Evolutionary conservation across 495 filamentous ascomycete species (phyloP).

Genomic region (Xylaria intraflava): DNA sequence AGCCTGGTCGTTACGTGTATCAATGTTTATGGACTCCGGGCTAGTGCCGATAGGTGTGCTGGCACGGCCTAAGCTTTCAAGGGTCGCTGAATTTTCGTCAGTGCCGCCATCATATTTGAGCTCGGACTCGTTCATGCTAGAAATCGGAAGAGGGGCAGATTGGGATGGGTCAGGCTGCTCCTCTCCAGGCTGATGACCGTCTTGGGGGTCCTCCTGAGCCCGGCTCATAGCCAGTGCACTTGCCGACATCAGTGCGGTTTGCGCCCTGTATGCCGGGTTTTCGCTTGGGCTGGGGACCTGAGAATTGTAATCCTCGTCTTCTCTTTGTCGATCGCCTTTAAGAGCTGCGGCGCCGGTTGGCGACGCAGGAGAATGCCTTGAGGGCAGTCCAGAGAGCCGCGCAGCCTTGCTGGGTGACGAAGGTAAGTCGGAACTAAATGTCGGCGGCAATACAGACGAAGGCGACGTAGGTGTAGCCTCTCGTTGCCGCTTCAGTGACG

Average conservation of each 20-base stretch:
- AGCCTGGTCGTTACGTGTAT: constrained; percentile 27
- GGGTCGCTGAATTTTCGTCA: constrained; percentile 31
- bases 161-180: constrained; percentile 15
- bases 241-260: constrained; percentile 50
- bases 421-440: constrained; percentile 35
- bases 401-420: constrained; percentile 51
- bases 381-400: constrained; percentile 36
- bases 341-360: constrained; percentile 51
- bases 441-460: constrained; percentile 26
- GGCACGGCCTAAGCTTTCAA: constrained; percentile 30
- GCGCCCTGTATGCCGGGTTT: constrained; percentile 47
- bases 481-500: constrained; percentile 44
- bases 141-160: constrained; percentile 30
- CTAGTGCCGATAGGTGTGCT: constrained; percentile 34
- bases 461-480: constrained; percentile 40
- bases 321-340: constrained; percentile 46
- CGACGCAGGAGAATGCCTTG: constrained; percentile 41
- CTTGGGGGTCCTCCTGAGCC: constrained; percentile 34
- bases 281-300: constrained; percentile 36
- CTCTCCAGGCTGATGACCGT: constrained; percentile 16
- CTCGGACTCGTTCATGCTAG: constrained; percentile 22
- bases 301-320: constrained; percentile 41
- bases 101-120: constrained; percentile 34
- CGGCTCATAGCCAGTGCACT: constrained; percentile 46
- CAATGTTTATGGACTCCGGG: constrained; percentile 39